Conservation (phyloP, 192 early-diverging fungal genomes). For the Rhizophagus clarus region DNA sequence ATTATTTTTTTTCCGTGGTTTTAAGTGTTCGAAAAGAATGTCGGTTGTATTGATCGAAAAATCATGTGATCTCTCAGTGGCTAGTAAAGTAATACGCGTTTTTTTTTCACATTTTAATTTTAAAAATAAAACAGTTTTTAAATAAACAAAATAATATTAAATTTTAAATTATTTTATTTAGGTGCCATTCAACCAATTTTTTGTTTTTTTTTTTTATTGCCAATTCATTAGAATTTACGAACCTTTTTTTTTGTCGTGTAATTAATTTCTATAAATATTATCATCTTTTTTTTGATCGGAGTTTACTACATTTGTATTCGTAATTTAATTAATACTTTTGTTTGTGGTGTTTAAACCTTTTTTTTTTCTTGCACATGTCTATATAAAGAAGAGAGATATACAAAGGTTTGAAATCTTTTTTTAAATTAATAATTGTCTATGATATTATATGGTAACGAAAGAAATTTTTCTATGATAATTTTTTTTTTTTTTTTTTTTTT, state of each 20-base stretch:
- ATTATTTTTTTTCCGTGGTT: too few species aligned
- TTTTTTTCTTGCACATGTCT: neutral
- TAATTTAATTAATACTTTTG: neutral
- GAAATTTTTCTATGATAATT: neutral
- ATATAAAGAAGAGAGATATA: neutral
- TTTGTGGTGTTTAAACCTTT: neutral
- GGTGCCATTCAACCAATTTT: conserved; percentile 22
- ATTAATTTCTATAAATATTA: neutral
- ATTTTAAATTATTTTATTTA: neutral
- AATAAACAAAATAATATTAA: too few species aligned
- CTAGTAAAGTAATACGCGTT: too few species aligned
- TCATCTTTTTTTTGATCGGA: neutral
- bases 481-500: neutral
- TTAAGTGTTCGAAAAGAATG: too few species aligned
- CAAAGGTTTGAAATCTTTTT: neutral
- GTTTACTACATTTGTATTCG: neutral
- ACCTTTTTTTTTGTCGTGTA: neutral
- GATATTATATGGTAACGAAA: neutral
- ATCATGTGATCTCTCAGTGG: too few species aligned
- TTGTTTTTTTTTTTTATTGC: neutral
- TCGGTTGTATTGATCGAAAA: too few species aligned
- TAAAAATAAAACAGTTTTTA: too few species aligned
- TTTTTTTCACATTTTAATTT: too few species aligned
- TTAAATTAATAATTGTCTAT: too few species aligned
- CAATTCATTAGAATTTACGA: conserved; percentile 19